Percentiles rank a stretch among this genome's conserved stretches.
phyloP scores from a whole-genome alignment of 441 rosid genomes.

The Populus hybrid region DNA sequence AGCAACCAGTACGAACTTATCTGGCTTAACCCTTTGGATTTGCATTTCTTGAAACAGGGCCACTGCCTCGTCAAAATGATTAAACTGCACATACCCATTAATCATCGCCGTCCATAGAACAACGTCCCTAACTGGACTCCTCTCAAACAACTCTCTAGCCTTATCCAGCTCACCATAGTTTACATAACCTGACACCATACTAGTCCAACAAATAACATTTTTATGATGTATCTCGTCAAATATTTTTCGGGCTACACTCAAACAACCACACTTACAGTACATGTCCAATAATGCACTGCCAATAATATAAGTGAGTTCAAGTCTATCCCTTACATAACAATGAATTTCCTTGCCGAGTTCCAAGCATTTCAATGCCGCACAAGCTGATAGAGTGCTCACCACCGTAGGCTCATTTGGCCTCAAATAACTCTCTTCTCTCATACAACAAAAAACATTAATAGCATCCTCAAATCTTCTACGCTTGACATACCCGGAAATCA shows the following conservation, averaged over 20 bases:
- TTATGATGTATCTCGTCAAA: slow-evolving; percentile 38
- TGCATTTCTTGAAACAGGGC: slow-evolving; percentile 57
- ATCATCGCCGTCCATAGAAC: slow-evolving; percentile 67
- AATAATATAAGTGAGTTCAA: slow-evolving; percentile 42
- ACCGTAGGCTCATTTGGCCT: slow-evolving; percentile 54
- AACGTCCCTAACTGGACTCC: slow-evolving; percentile 55
- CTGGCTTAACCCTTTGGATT: slow-evolving; percentile 34
- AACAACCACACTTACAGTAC: slow-evolving; percentile 54
- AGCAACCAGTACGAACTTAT: slow-evolving; percentile 46
- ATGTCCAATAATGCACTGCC: slow-evolving; percentile 57
- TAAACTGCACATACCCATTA: slow-evolving; percentile 57
- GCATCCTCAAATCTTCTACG: slow-evolving; percentile 42
- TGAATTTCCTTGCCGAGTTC: slow-evolving; percentile 52
- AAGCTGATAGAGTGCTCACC: slow-evolving; percentile 64
- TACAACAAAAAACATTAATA: slow-evolving; percentile 30
- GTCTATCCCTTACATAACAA: slow-evolving; percentile 28
- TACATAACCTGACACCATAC: slow-evolving; percentile 40
- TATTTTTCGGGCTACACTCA: slow-evolving; percentile 36
- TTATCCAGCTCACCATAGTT: slow-evolving; percentile 35
- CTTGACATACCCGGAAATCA: slow-evolving; percentile 52
- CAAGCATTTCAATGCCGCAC: slow-evolving; percentile 43
- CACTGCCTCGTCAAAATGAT: slow-evolving; percentile 50
- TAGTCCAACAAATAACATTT: slow-evolving; percentile 64
- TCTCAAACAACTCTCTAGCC: slow-evolving; percentile 57
- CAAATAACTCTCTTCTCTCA: slow-evolving; percentile 36